Base-by-base conservation (phyloP, 2,329 filamentous ascomycete species). In the Ambrosiella beaveri region DNA sequence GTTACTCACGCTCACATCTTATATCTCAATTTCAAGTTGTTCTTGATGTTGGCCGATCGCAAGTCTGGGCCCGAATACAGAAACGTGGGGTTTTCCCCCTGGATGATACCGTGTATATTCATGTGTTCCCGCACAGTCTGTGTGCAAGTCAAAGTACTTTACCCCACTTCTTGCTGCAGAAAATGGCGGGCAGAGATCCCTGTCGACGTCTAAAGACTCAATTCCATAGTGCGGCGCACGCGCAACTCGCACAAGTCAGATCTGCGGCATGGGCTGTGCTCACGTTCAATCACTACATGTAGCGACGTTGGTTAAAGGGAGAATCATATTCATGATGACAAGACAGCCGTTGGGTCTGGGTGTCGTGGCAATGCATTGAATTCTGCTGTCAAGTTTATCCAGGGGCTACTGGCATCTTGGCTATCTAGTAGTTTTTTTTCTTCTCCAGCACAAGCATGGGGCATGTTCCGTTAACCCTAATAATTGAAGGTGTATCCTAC, bases 11-110 rank as follows among this genome's bases (percentile, higher is more conserved):
- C 27, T 27, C 27, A 27, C 3, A 27, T 27, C 27, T 27, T 27
- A 27, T 27, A 27, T 27, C 3, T 27, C 27, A 27, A 27, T 27
- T 27, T 27, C 27, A 27, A 27, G 27, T 27, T 1, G 2, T 27
- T 27, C 27, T 27, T 5, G 27, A 27, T 27, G 3, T 27, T 27
- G 27, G 3, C 27, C 27, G 45, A 8, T 11, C 45, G n/a, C 7
- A 49, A 45, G 41, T 13, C 4, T 45, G 41, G 11, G 9, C 15
- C 45, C n/a, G 44, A 15, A 15, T 8, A 37, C 36, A 54, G 35
- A 54, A 54, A 54, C 51, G 51, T 54, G 51, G 51, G 51, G 51
- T 54, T 39, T 54, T 37, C n/a, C 35, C 19, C 8, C 6, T n/a
- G 17, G n/a, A 12, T 39, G 15, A 8, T 13, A 54, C 12, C 15